These are phyloP conservation scores for Talaromyces borbonicus DNA, from an alignment of 495 filamentous ascomycete species.

Conservation along the genomic window DNA sequence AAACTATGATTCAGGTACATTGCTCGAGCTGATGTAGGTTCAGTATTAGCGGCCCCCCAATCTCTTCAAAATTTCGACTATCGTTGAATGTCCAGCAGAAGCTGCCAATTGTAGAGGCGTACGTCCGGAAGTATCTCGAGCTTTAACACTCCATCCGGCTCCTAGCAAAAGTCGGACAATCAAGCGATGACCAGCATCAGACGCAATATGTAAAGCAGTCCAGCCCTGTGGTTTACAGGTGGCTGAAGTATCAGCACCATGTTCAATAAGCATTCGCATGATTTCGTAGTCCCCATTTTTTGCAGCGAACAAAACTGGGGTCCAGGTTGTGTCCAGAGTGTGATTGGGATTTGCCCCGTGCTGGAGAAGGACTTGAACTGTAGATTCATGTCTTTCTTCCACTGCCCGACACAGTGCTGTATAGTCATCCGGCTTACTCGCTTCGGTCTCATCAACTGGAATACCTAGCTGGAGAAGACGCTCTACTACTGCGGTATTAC, in stretches of 20 bases:
- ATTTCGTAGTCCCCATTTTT: neutral
- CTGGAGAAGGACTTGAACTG: neutral
- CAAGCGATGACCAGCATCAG: neutral
- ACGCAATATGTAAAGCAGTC: neutral
- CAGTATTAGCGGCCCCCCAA: neutral
- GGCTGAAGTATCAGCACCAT: neutral
- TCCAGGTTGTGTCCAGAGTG: neutral
- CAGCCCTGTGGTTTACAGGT: neutral
- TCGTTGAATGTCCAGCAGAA: neutral
- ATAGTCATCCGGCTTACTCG: neutral
- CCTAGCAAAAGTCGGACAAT: neutral
- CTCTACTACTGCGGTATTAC: neutral
- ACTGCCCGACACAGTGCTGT: neutral
- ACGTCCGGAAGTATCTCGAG: neutral
- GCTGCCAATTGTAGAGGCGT: neutral
- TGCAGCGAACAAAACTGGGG: neutral
- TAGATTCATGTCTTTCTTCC: neutral
- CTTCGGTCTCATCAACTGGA: neutral
- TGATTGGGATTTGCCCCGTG: constrained; percentile 1
- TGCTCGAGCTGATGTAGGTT: no score
- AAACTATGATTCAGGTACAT: no score
- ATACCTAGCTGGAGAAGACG: neutral
- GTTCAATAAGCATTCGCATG: neutral
- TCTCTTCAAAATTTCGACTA: constrained; percentile 1
- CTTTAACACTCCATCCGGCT: neutral